Conservation (phyloP, 2,329 filamentous ascomycete genomes). For the Talaromyces islandicus region DNA sequence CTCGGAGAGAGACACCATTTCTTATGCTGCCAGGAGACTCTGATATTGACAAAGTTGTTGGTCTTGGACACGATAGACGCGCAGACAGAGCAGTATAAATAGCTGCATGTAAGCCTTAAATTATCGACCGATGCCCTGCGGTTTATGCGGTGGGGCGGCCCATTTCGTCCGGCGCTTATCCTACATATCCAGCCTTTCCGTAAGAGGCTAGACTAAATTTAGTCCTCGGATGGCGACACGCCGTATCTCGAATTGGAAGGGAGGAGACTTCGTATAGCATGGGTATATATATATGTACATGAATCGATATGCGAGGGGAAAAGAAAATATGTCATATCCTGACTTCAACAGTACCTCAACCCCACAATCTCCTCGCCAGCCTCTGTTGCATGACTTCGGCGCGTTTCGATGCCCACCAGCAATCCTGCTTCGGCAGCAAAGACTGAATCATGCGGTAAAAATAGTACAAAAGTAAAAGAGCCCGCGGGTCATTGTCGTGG, state of each 20-base stretch:
- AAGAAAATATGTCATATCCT: background rate
- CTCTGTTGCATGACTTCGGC: background rate
- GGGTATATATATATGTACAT: background rate
- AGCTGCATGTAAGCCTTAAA: too few relatives aligned
- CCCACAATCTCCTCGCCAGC: background rate
- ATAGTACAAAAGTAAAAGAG: constrained; percentile 3
- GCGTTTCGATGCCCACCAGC: constrained; percentile 5
- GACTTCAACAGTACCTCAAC: background rate
- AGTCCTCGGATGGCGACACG: background rate
- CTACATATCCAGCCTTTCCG: background rate
- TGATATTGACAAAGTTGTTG: background rate
- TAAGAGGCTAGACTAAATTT: too few relatives aligned
- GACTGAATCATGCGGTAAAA: constrained; percentile 1
- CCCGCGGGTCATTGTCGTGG: background rate
- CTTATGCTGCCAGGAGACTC: background rate
- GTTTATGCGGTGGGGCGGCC: background rate
- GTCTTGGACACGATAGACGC: background rate
- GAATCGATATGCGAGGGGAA: background rate
- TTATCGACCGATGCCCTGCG: background rate
- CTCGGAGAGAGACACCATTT: constrained; percentile 9
- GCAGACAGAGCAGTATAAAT: background rate
- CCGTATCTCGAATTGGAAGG: background rate
- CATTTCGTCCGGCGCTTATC: background rate
- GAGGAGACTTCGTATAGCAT: background rate
- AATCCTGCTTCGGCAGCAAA: constrained; percentile 2